phyloP scores from a whole-genome alignment of 164 flowering plant species.

The Kingdonia uniflora region DNA sequence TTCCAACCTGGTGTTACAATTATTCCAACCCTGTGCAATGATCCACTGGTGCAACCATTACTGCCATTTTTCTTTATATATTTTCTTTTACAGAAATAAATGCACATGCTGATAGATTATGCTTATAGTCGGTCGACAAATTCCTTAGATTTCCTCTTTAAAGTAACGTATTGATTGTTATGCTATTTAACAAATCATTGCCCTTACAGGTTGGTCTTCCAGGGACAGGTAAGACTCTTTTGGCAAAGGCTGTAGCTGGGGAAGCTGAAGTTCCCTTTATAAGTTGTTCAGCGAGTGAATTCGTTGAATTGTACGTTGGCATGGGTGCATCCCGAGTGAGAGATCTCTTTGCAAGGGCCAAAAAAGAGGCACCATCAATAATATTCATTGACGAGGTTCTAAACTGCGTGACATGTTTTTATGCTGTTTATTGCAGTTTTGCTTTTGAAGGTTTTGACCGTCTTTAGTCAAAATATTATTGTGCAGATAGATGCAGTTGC shows the following conservation, averaged over 20 bases:
- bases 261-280: constrained; percentile 98
- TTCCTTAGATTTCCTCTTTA: no score
- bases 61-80: no score
- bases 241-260: constrained; percentile 98
- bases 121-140: no score
- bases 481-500: constrained; percentile 97
- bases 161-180: no score
- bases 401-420: constrained; percentile 6
- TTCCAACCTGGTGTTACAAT: no score
- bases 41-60: no score
- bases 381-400: constrained; percentile 98
- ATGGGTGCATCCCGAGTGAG: constrained; percentile 99
- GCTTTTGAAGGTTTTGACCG: neutral
- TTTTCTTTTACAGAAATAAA: no score
- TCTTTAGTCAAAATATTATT: constrained; percentile 2
- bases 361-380: constrained; percentile 95
- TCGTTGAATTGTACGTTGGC: constrained; percentile 96
- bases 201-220: constrained; percentile 93
- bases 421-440: neutral
- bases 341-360: constrained; percentile 91
- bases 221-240: constrained; percentile 98
- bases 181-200: constrained; percentile 10
- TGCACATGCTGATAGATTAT: no score
- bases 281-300: constrained; percentile 97
- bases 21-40: no score